These are phyloP conservation scores for Arbutus unedo DNA, from an alignment of 148 eudicot genomes.

Conservation along the genomic window DNA sequence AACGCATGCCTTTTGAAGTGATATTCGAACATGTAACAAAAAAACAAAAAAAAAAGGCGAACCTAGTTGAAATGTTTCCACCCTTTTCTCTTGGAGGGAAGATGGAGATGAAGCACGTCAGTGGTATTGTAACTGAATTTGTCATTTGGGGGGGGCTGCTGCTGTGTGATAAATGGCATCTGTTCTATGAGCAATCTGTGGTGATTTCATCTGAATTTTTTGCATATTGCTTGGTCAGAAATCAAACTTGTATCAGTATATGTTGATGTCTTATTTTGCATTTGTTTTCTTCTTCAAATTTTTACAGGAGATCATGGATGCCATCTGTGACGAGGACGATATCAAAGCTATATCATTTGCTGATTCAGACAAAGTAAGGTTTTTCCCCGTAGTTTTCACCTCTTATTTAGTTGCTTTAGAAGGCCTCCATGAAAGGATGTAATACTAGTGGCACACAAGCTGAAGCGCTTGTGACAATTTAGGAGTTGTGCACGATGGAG, in stretches of 20 bases:
- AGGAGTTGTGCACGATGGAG: neutral
- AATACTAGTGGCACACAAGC: neutral
- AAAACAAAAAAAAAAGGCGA: neutral
- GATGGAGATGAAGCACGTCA: neutral
- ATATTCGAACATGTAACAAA: neutral
- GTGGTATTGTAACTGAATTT: too few species aligned
- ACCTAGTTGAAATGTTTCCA: neutral
- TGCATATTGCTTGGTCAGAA: neutral
- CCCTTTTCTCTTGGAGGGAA: conserved; percentile 3
- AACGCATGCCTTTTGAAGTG: too few species aligned
- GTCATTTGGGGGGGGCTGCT: neutral
- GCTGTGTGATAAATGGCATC: neutral
- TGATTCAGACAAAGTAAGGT: conserved; percentile 91
- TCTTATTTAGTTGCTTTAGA: neutral
- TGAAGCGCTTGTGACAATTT: neutral
- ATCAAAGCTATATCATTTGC: conserved; percentile 94
- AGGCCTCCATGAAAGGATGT: neutral
- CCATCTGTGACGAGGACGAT: conserved; percentile 90
- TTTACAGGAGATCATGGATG: conserved; percentile 82
- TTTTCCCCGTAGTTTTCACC: neutral
- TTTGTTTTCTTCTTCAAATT: conserved; percentile 19
- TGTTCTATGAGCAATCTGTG: neutral
- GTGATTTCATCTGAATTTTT: neutral
- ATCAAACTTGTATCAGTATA: neutral
- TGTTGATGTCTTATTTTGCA: neutral